Evolutionary conservation across 768 basidiomycete species (phyloP), one percentile per base, ranked within the genome.

Genomic region (Hygrocybe coccinea): DNA sequence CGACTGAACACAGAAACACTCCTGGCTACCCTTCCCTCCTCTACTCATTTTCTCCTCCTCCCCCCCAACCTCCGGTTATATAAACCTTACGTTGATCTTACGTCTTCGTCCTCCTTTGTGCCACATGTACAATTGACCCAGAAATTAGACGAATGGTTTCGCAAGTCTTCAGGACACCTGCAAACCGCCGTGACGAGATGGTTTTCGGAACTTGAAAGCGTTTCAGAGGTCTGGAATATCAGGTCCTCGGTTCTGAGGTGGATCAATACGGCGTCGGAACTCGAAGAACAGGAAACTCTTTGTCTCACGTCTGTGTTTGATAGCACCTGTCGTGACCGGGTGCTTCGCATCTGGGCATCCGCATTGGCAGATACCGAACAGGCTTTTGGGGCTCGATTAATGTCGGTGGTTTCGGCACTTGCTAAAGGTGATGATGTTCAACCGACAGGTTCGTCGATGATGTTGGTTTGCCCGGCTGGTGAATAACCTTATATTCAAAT

Each of bases 21-120:
- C 24, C 76, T 97, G 17, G 73, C 78, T 22, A 77, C 78, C 8
- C 78, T 95, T 21, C 92, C 92, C 0, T 93, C 94, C 0, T 87
- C 91, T 0, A 83, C 87, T 22, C 89, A 93, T 59, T 83, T 94
- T 58, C 79, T 85, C 14, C 78, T 91, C 52, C 79, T 97, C 0
- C 91, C 93, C 0, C 64, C 75, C 1, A 79, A 75, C 56, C 79
- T 97, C 57, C 80, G 79, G 60, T 78, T 80, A 4, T 97, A 94
- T 69, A 89, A 85, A 62, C 94, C 94, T 8, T 95, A 90, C 67
- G 81, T 95, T 57, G 87, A 93, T 62, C 71, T 85, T 5, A 72
- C 76, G 8, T 83, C 89, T 0, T 67, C 82, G 0, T 80, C 83
- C 3, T 76, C 83, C 15, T 74, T 75, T 2, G 68, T 85, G 21